These are phyloP conservation scores for Malassezia equina DNA, from an alignment of 1,284 basidiomycete genomes.

Conservation along the genomic window DNA sequence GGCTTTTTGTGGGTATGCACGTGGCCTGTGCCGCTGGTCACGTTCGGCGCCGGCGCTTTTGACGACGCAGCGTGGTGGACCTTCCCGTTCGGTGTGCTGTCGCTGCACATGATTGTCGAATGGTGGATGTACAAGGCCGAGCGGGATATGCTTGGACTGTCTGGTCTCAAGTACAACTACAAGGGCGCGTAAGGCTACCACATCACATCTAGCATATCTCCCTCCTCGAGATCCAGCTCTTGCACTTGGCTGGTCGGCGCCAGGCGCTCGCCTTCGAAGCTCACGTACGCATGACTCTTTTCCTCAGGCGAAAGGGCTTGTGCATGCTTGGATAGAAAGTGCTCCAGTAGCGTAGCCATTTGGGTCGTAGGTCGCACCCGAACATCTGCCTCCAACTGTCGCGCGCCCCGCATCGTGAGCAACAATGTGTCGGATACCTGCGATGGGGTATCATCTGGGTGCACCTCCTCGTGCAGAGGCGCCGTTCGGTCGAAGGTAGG, in stretches of 20 bases:
- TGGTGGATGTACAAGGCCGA: slow-evolving; percentile 33
- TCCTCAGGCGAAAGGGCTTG: slow-evolving; percentile 3
- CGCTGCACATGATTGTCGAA: slow-evolving; percentile 25
- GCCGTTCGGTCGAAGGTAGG: neutral
- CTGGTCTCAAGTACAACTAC: slow-evolving; percentile 39
- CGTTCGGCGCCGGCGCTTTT: slow-evolving; percentile 45
- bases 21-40: slow-evolving; percentile 35
- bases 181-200: slow-evolving; percentile 36
- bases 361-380: slow-evolving; percentile 24
- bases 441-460: neutral
- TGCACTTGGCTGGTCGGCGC: slow-evolving; percentile 11
- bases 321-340: slow-evolving; percentile 19
- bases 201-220: slow-evolving; percentile 17
- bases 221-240: slow-evolving; percentile 26
- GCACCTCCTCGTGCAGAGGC: neutral
- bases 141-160: slow-evolving; percentile 29
- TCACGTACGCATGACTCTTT: neutral
- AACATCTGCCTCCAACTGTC: slow-evolving; percentile 17
- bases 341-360: slow-evolving; percentile 19
- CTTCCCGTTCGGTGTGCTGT: slow-evolving; percentile 26
- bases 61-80: slow-evolving; percentile 42
- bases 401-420: slow-evolving; percentile 20
- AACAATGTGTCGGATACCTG: slow-evolving; percentile 10
- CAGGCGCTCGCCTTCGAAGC: slow-evolving; percentile 23
- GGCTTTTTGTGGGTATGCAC: slow-evolving; percentile 29